phyloP scores from a whole-genome alignment of 371 early-diverging fungal species.

The Mucor lusitanicus region DNA sequence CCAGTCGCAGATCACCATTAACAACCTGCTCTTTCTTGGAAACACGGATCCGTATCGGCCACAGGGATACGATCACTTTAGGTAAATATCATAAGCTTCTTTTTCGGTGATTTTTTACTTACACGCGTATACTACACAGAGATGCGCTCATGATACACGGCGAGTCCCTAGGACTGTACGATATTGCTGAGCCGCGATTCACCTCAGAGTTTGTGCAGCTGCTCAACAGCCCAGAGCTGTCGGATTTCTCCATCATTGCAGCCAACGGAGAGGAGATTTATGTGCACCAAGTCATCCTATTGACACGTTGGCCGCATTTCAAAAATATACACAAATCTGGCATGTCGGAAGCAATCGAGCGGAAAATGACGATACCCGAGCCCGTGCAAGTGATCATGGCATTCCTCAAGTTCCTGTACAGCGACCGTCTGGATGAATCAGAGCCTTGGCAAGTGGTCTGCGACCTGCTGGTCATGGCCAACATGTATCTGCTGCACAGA shows the following conservation, averaged over 20 bases:
- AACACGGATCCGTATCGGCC: slow-evolving; percentile 55
- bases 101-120: slow-evolving; percentile 9
- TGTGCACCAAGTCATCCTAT: slow-evolving; percentile 64
- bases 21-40: slow-evolving; percentile 50
- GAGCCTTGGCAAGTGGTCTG: slow-evolving; percentile 49
- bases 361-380: slow-evolving; percentile 55
- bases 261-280: slow-evolving; percentile 46
- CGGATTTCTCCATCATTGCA: slow-evolving; percentile 57
- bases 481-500: slow-evolving; percentile 57
- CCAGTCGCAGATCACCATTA: slow-evolving; percentile 16
- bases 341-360: slow-evolving; percentile 58
- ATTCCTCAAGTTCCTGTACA: slow-evolving; percentile 65
- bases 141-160: slow-evolving; percentile 58
- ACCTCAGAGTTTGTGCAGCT: slow-evolving; percentile 50
- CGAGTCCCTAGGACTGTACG: slow-evolving; percentile 58
- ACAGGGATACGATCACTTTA: slow-evolving; percentile 61
- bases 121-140: slow-evolving; percentile 14
- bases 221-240: slow-evolving; percentile 54
- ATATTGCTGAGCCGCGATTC: slow-evolving; percentile 49
- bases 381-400: slow-evolving; percentile 54
- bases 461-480: slow-evolving; percentile 59
- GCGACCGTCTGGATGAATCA: slow-evolving; percentile 53
- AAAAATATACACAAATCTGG: slow-evolving; percentile 53
- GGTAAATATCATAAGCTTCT: slow-evolving; percentile 28
- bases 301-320: slow-evolving; percentile 71